Conservation (phyloP, 768 basidiomycete species). For the Boletus edulis region DNA sequence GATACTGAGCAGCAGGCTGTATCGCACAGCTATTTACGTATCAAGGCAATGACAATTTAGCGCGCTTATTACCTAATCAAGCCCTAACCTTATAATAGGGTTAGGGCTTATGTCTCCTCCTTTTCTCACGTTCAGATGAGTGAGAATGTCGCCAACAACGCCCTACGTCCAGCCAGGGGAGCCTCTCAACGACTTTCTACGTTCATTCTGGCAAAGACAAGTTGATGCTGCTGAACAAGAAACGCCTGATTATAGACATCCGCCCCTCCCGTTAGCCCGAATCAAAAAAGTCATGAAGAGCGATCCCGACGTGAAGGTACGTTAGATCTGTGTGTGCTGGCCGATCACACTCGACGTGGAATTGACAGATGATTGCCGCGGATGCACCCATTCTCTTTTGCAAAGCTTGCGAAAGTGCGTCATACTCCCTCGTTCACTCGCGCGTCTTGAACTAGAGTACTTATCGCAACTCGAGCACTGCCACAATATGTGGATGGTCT, state of each 20-base stretch:
- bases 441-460: background rate
- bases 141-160: constrained; percentile 34
- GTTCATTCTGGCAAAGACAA: constrained; percentile 88
- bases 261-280: constrained; percentile 86
- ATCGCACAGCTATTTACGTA: too few relatives aligned
- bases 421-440: background rate
- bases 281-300: constrained; percentile 99
- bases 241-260: constrained; percentile 84
- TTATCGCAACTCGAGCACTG: background rate
- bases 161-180: constrained; percentile 84
- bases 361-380: constrained; percentile 89
- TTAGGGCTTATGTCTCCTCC: constrained; percentile 20
- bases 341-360: background rate
- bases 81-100: constrained; percentile 19
- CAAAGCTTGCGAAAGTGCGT: constrained; percentile 97
- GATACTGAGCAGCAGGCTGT: too few relatives aligned
- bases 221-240: constrained; percentile 85
- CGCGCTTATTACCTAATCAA: background rate
- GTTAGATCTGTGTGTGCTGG: constrained; percentile 20
- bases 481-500: background rate
- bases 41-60: too few relatives aligned
- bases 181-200: constrained; percentile 81
- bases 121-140: constrained; percentile 21
- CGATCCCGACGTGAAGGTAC: constrained; percentile 93
- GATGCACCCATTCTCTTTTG: constrained; percentile 97